Evolutionary conservation across 23 red algal species (phyloP), one percentile per base, ranked within the genome.

Genomic region (Gracilariopsis chorda): DNA sequence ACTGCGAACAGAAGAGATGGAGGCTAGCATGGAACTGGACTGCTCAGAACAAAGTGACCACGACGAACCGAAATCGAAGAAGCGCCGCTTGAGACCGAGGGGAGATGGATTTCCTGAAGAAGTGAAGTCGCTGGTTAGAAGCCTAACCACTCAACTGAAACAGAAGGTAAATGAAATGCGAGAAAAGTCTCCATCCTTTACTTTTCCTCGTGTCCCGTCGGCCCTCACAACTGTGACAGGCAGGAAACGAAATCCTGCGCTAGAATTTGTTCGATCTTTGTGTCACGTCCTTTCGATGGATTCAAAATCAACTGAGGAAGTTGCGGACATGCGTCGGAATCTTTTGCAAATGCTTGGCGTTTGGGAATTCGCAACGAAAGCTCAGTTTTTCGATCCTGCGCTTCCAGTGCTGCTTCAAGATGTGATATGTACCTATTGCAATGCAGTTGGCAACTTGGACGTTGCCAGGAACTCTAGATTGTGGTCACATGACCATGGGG

Each of bases 361-460:
- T 35, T 72, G 91, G 19, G 95, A 98, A 78, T 98, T 98, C 67
- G 85, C 87, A 19, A 65, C 75, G 37, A 77, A 88, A 45, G 82
- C 89, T 25, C 53, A 84, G 42, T 90, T 87, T 70, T 53, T 70
- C 6, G 62, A 91, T 49, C 88, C 85, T 8, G 78, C 89, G 14
- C 48, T 85, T 8, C 47, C 64, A 40, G 83, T 91, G 10, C 75
- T 59, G 35, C 53, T 97, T 45, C 67, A 78, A 32, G 88, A 92
- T 82, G 80, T 97, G 17, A 88, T 92, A 16, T 97, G 95, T 56
- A 77, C 77, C 20, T 82, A 82, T 43, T 97, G 95, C 49, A 90
- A 90, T 35, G 76, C 74, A 16, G 95, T 93, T 34, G 86, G 78
- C 35, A 76, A 88, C 29, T 24, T 97, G 28, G 95, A 97, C 57